A percentile compares a stretch with the other conserved stretches of the same genome.
Evolutionary conservation across 2,329 filamentous ascomycete genomes (phyloP).

Genomic region (Pseudocercospora eumusae): DNA sequence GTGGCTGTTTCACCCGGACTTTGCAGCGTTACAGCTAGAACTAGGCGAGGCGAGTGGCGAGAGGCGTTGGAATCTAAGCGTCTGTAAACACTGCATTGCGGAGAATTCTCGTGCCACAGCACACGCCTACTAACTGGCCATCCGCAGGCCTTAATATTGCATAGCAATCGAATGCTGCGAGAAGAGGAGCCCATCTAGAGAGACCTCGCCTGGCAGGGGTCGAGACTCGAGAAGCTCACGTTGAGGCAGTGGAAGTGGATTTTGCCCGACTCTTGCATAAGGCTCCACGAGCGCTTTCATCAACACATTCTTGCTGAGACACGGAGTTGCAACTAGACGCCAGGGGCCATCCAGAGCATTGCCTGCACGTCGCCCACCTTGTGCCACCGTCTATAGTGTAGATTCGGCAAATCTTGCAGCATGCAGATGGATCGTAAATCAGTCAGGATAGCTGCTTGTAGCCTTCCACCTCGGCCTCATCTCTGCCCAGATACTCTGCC

Average conservation of each 20-base stretch:
- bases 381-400: slow-evolving; percentile 16
- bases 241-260: slow-evolving; percentile 4
- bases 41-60: slow-evolving; percentile 20
- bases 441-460: slow-evolving; percentile 19
- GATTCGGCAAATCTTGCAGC: slow-evolving; percentile 23
- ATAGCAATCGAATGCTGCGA: neutral
- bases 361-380: slow-evolving; percentile 10
- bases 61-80: slow-evolving; percentile 22
- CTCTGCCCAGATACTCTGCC: slow-evolving; percentile 14
- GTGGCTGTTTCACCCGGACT: slow-evolving; percentile 16
- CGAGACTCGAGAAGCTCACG: neutral
- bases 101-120: slow-evolving; percentile 20
- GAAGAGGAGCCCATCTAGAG: too few relatives aligned
- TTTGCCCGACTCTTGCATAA: slow-evolving; percentile 7
- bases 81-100: slow-evolving; percentile 21
- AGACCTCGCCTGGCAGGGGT: neutral
- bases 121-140: neutral
- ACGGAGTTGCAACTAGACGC: slow-evolving; percentile 16
- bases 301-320: slow-evolving; percentile 25
- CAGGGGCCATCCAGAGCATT: slow-evolving; percentile 13
- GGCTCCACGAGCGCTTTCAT: slow-evolving; percentile 19
- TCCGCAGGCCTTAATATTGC: neutral
- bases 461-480: slow-evolving; percentile 16
- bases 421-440: slow-evolving; percentile 17
- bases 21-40: slow-evolving; percentile 21